Evolutionary conservation across 306 rosid genomes (phyloP), one percentile per base, ranked within the genome.

Genomic region (Lagenaria siceraria): DNA sequence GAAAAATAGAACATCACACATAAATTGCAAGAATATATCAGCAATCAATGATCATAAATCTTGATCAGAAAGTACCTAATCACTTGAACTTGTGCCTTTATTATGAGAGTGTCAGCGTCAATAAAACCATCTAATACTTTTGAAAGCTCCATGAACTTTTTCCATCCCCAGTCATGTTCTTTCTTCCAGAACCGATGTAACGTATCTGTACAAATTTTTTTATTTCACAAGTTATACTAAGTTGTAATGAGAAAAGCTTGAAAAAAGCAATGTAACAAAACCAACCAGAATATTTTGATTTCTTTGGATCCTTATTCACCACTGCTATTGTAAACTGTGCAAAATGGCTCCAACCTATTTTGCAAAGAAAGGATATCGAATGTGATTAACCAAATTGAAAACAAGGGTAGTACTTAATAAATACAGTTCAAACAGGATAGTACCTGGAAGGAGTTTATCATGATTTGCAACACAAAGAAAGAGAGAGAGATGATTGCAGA

Each of bases 141-240:
- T 19, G 99, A 87, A 74, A 90, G 89, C 89, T 96, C 99, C 99
- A 92, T 96, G 80, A 96, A 96, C 82, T 96, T 96, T 80, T 96
- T 96, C 99, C 99, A 96, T 66, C 99, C 99, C 99, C 99, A 96
- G 82, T 96, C 99, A 78, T 96, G 99, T 84, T 96, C 99, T 87
- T 96, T 96, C 94, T 96, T 96, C 98, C 99, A 96, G 83, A 96
- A 96, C 33, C 99, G 96, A 84, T 96, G 99, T 78, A 96, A 87
- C 21, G 99, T 96, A 85, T 96, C 99, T 96, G 88, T 80, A 80
- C 83, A 85, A 68, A 25, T 4, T 19, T 4, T 6, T 74, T 78
- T 74, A 51, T 51, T 36, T 59, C 42, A 70, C 49, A 83, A 56
- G 79, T 51, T 78, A 15, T 25, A 38, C 43, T 48, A 31, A 53